Base-by-base conservation (phyloP, 805 yeast genomes). In the Candida caryicola region DNA sequence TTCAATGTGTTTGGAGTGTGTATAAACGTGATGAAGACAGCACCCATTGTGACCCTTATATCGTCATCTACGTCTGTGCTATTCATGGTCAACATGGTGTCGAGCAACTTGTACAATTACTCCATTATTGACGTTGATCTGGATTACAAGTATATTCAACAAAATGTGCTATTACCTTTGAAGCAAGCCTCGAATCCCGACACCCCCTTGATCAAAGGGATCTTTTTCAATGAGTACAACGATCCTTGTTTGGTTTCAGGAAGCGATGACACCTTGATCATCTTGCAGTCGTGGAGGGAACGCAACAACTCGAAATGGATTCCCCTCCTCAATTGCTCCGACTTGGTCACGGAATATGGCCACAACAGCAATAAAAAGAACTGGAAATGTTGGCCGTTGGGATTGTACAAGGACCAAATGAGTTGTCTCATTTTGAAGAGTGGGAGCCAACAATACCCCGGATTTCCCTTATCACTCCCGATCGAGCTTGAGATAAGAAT, bases 241-340 rank as follows among this genome's bases (percentile, higher is more conserved):
- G 97, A 91, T 58, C 99, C 99, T 1, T 85, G 93, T 46, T 58
- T 90, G 5, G 84, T 82, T 39, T 59, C 66, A 0, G 96, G 95
- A n/a, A 67, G 72, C 23, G 89, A 82, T 46, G 88, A 88, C 44
- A 74, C 81, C 8, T 68, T 93, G 27, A 59, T 85, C 23, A 77
- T 87, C 0, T 65, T 93, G 15, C 71, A 81, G 17, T 77, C 81
- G 47, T 91, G 97, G 96, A 72, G 96, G 49, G 77, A 74, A 16
- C 69, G 83, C 0, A 59, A 73, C 25, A 93, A 89, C 55, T 81
- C 95, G 2, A 72, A 81, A 44, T 91, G 98, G 97, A 69, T 87
- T 9, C 98, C 98, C 1, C 49, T 91, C 9, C 65, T 91, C 39
- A 86, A 86, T 55, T 71, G 82, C 28, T 57, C 60, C 17, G 69